Evolutionary conservation across 768 basidiomycete species (phyloP).

Genomic region (Tulasnella sp.): DNA sequence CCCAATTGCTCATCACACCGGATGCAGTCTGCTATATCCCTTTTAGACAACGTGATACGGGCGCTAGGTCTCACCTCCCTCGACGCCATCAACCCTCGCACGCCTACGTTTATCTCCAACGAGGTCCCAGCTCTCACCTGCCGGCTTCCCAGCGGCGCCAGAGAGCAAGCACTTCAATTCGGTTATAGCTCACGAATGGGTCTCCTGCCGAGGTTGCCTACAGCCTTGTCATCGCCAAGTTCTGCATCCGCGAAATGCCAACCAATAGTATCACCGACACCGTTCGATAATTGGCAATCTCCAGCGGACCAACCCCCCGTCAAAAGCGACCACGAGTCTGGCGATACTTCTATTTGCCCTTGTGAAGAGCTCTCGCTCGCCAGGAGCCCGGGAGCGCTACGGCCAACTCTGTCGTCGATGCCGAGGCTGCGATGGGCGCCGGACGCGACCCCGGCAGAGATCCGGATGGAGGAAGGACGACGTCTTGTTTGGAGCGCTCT

Average conservation of each 20-base stretch:
- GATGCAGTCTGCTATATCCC: neutral
- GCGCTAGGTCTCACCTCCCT: conserved; percentile 11
- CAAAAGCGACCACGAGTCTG: too few species aligned
- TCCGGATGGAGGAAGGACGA: conserved; percentile 13
- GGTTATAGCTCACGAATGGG: too few species aligned
- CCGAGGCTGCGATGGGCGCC: conserved; percentile 14
- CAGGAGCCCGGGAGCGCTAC: neutral
- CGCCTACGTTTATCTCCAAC: neutral
- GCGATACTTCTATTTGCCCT: neutral
- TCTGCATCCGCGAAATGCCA: neutral
- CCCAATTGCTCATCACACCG: neutral
- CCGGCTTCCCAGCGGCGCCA: neutral
- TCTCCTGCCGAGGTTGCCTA: neutral
- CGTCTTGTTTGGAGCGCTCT: conserved; percentile 19
- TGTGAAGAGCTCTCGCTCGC: neutral
- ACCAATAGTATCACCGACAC: neutral
- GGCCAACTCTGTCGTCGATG: conserved; percentile 16
- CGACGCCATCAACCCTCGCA: conserved; percentile 11
- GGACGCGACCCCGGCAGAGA: conserved; percentile 9
- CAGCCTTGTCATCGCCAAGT: neutral
- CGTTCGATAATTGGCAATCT: neutral
- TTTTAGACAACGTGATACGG: conserved; percentile 11
- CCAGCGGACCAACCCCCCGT: too few species aligned
- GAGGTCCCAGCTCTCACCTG: conserved; percentile 4
- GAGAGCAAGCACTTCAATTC: neutral